Evolutionary conservation across 129 eudicot genomes (phyloP), one percentile per base, ranked within the genome.

Genomic region (Saposhnikovia divaricata): DNA sequence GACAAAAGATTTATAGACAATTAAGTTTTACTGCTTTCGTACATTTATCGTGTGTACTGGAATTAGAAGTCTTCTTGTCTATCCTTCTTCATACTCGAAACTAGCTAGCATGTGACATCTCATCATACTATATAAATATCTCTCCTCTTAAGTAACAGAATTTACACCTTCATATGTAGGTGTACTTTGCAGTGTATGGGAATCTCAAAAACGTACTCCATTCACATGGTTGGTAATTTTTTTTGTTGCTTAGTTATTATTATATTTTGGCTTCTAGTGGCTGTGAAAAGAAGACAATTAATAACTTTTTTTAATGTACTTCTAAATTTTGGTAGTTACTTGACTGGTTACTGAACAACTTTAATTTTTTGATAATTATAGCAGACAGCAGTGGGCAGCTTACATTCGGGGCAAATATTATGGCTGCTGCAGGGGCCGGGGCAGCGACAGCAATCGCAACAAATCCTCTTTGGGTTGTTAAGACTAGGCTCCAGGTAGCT

Each of bases 401-500:
- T 85, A 61, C 89, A 42, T 63, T 95, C 34, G 91, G 91, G 72
- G 92, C 96, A 66, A 95, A 92, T 87, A 95, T 95, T 96, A 44
- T 95, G 65, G 98, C 98, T 73, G 98, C 98, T 82, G 86, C 98
- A 0, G 98, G 96, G 72, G 98, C 98, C 50, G 98, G 98, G 69
- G 98, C 94, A 46, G 97, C 97, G 75, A 95, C 98, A 50, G 92
- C 97, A 40, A 85, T 92, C 59, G 80, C 91, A 42, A 92, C 98
- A 75, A 95, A 95, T 85, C 98, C 98, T 11, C 83, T 95, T 76
- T 95, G 97, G 98, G 98, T 95, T 84, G 97, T 95, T 34, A 95
- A 95, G 90, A 95, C 98, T 45, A 82, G 98, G 73, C 97, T 95
- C 31, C 98, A 95, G 83, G 98, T 95, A 86, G 78, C 90, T 86